Evolutionary conservation across 2,329 filamentous ascomycete genomes (phyloP).

Genomic region (Pseudocercospora ulei): DNA sequence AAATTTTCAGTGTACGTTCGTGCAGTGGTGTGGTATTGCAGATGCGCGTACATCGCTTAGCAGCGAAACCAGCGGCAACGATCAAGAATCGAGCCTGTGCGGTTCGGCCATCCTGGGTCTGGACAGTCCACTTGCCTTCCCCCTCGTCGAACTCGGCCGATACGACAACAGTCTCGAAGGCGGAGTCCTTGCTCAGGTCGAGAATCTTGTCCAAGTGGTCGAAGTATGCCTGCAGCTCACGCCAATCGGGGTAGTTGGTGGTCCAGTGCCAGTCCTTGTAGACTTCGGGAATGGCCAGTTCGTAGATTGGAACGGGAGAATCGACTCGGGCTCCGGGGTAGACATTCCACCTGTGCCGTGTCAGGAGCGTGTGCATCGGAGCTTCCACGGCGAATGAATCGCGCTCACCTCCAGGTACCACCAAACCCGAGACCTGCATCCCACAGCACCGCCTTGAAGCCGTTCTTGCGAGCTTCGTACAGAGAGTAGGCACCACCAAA

Average conservation of each 20-base stretch:
- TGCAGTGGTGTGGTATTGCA: neutral
- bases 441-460: constrained; percentile 28
- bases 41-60: constrained; percentile 41
- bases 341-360: constrained; percentile 18
- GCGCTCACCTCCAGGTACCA: constrained; percentile 31
- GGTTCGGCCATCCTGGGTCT: constrained; percentile 45
- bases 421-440: constrained; percentile 32
- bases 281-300: constrained; percentile 37
- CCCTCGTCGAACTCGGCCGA: constrained; percentile 45
- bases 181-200: constrained; percentile 48
- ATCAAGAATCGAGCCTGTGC: constrained; percentile 47
- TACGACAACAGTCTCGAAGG: constrained; percentile 49
- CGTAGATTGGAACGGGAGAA: constrained; percentile 31
- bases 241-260: constrained; percentile 30
- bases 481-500: constrained; percentile 39
- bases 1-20: constrained; percentile 2
- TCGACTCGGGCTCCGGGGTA: constrained; percentile 41
- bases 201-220: constrained; percentile 50
- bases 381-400: no score
- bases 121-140: constrained; percentile 44
- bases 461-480: constrained; percentile 36
- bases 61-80: constrained; percentile 49
- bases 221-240: constrained; percentile 50
- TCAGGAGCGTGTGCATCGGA: no score
- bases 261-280: constrained; percentile 50